Percentiles rank a stretch among this genome's conserved stretches.
Conservation (phyloP, 1,139 yeast genomes). For the Eremothecium sinecaudum region DNA sequence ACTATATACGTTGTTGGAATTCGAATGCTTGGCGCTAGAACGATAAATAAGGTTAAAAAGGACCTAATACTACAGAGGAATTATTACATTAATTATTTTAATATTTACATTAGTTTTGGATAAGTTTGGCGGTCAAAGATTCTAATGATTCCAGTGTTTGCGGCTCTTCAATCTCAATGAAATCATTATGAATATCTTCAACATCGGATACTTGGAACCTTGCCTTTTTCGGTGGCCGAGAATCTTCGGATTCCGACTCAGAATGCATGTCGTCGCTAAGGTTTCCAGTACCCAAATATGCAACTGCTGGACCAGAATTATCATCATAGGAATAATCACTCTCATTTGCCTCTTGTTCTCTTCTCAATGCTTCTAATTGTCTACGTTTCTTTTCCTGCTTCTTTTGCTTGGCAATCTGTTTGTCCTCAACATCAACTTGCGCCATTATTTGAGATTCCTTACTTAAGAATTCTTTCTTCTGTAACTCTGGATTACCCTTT, state of each 20-base stretch:
- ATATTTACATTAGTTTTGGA: conserved; percentile 18
- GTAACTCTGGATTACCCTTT: conserved; percentile 63
- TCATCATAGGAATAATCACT: conserved; percentile 21
- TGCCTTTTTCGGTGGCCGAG: conserved; percentile 44
- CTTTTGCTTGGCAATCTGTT: conserved; percentile 70
- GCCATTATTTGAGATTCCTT: conserved; percentile 64
- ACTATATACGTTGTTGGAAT: no score
- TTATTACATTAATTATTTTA: not conserved
- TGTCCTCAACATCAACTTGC: conserved; percentile 66
- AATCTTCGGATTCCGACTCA: conserved; percentile 32
- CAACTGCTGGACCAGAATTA: conserved; percentile 24
- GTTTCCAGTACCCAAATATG: conserved; percentile 29
- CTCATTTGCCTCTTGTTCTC: conserved; percentile 37
- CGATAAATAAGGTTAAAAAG: no score
- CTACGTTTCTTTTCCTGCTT: conserved; percentile 81
- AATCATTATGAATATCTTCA: conserved; percentile 20
- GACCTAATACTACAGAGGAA: no score
- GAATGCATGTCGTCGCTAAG: conserved; percentile 35
- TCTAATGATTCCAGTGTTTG: conserved; percentile 89
- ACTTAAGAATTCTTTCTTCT: conserved; percentile 56
- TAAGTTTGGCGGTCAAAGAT: conserved; percentile 69
- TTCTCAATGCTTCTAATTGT: conserved; percentile 71
- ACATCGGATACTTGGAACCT: conserved; percentile 44
- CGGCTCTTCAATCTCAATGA: conserved; percentile 77
- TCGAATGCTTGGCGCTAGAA: no score